phyloP scores from a whole-genome alignment of 805 yeast genomes.

The Pichia scutulata region DNA sequence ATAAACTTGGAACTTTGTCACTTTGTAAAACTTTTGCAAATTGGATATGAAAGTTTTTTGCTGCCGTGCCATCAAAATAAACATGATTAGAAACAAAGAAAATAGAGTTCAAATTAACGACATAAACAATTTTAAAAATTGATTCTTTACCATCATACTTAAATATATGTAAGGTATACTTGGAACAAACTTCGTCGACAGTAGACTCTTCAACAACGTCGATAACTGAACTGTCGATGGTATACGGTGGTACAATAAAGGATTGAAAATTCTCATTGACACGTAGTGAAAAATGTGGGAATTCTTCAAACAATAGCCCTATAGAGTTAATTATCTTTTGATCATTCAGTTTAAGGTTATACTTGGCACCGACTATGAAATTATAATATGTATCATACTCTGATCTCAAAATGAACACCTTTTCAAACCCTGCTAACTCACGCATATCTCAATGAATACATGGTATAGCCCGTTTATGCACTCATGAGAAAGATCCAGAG shows the following conservation, averaged over 20 bases:
- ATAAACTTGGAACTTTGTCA: background rate
- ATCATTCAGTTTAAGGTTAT: no score
- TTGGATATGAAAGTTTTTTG: conserved; percentile 6
- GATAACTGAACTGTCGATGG: no score
- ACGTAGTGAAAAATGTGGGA: conserved; percentile 9
- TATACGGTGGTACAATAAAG: no score
- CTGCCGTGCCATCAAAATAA: conserved; percentile 12
- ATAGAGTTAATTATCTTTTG: no score
- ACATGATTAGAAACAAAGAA: conserved; percentile 10
- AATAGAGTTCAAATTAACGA: background rate
- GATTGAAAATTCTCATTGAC: conserved; percentile 2
- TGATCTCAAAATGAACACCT: no score
- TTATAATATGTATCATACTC: no score
- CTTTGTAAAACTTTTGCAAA: background rate
- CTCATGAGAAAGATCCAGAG: no score
- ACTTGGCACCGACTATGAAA: no score
- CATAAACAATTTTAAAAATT: conserved; percentile 9
- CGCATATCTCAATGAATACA: no score
- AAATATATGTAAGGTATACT: conserved; percentile 5
- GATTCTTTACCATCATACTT: background rate
- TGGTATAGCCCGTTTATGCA: no score
- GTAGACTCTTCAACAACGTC: background rate
- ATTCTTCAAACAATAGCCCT: no score
- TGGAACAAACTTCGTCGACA: conserved; percentile 1
- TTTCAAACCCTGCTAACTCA: no score